Conservation (phyloP, 2,329 filamentous ascomycete species). For the Aspergillaceae sp. region DNA sequence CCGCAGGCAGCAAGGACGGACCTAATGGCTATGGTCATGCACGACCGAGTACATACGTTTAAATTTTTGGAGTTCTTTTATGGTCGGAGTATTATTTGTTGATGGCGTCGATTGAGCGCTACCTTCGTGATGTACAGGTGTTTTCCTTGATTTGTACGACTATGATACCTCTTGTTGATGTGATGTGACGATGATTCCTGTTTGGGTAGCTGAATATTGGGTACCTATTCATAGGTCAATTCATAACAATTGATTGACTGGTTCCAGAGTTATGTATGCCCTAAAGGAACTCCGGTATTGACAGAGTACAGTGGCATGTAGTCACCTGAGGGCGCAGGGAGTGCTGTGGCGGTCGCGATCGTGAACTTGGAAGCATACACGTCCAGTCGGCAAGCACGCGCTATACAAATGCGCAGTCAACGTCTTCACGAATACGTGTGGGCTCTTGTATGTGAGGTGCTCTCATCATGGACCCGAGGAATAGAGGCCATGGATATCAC, state of each 20-base stretch:
- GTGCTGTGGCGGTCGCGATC: too few relatives aligned
- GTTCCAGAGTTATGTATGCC: too few relatives aligned
- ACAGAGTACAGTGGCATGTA: too few relatives aligned
- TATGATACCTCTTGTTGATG: conserved; percentile 34
- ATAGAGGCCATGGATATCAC: too few relatives aligned
- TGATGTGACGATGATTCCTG: conserved; percentile 12
- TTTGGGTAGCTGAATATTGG: not conserved
- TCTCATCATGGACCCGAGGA: too few relatives aligned
- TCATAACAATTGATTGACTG: not conserved
- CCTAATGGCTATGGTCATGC: conserved; percentile 29
- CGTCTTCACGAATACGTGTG: too few relatives aligned
- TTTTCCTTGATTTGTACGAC: conserved; percentile 31
- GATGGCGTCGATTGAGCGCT: conserved; percentile 5
- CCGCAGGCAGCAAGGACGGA: conserved; percentile 22
- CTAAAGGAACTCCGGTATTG: too few relatives aligned
- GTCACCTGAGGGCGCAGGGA: too few relatives aligned
- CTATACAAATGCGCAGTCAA: too few relatives aligned
- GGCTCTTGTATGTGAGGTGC: too few relatives aligned
- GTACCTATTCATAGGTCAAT: not conserved
- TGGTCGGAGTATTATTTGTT: conserved; percentile 1
- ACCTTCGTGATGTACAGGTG: conserved; percentile 21
- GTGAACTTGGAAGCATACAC: too few relatives aligned
- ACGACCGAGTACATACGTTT: conserved; percentile 35
- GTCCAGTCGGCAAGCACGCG: too few relatives aligned
- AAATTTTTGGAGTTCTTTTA: conserved; percentile 17